phyloP scores from a whole-genome alignment of 1,284 basidiomycete genomes.

The Grifola frondosa region DNA sequence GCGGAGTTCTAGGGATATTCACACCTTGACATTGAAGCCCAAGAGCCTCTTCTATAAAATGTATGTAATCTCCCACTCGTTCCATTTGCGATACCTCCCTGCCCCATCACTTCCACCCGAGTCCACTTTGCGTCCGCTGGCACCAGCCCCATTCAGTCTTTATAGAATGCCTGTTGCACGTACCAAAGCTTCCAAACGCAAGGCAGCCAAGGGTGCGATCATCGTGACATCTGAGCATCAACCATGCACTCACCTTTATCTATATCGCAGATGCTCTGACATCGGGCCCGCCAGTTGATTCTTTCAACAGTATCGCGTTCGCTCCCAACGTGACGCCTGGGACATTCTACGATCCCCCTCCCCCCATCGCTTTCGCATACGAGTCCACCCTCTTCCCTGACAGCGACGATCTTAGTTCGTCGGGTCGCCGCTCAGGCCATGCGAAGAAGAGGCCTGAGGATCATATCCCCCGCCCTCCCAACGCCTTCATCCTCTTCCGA shows the following conservation, averaged over 20 bases:
- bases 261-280: constrained; percentile 44
- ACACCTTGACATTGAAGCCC: constrained; percentile 19
- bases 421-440: constrained; percentile 37
- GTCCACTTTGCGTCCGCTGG: constrained; percentile 23
- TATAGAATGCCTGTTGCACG: constrained; percentile 55
- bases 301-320: constrained; percentile 50
- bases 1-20: constrained; percentile 23
- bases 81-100: constrained; percentile 28
- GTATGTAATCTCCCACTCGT: constrained; percentile 30
- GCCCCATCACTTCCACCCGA: constrained; percentile 30
- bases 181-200: constrained; percentile 47
- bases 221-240: constrained; percentile 8
- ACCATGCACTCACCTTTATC: constrained; percentile 17
- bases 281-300: constrained; percentile 52
- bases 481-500: constrained; percentile 94
- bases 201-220: constrained; percentile 43
- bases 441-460: constrained; percentile 68
- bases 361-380: constrained; percentile 29
- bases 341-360: constrained; percentile 53
- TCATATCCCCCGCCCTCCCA: constrained; percentile 89
- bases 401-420: constrained; percentile 29
- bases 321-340: constrained; percentile 58
- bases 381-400: constrained; percentile 47
- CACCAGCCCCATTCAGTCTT: constrained; percentile 19
- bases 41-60: constrained; percentile 29